Conservation (phyloP, 139 green algal genomes). For the Haematococcus lacustris region DNA sequence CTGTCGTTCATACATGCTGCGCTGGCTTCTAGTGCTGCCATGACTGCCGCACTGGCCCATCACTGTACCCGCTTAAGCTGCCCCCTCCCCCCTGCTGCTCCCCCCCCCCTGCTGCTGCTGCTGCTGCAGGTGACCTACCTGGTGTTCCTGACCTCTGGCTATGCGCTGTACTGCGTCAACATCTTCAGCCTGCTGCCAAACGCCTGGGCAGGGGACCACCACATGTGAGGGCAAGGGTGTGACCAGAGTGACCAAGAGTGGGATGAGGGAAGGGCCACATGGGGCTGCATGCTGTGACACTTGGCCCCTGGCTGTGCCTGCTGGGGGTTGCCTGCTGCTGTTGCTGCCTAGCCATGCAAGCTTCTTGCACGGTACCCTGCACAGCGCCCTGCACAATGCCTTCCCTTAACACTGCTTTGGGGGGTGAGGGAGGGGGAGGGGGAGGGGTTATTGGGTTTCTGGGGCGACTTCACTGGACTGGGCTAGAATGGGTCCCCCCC, state of each 20-base stretch:
- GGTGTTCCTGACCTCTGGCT: not conserved
- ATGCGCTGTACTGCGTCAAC: conserved; percentile 27
- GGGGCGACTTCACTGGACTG: no score
- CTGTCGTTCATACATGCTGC: no score
- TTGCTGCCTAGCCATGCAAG: not conserved
- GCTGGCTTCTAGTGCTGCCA: no score
- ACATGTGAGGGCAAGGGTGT: conserved; percentile 34
- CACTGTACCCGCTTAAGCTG: no score
- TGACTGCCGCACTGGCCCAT: no score
- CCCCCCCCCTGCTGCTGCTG: conserved; percentile 33
- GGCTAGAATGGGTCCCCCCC: no score
- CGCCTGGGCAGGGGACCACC: conserved; percentile 16
- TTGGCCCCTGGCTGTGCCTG: no score
- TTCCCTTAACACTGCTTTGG: not conserved
- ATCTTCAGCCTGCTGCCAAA: conserved; percentile 43
- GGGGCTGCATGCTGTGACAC: no score
- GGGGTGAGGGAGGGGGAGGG: no score
- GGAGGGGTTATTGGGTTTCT: no score
- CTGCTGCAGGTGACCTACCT: not conserved
- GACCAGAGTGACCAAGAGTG: conserved; percentile 6
- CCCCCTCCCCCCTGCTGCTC: conserved; percentile 33
- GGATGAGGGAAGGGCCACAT: no score
- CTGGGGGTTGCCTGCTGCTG: conserved; percentile 2
- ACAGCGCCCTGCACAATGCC: not conserved
- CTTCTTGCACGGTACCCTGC: not conserved